A percentile compares a stretch with the other conserved stretches of the same genome.
Evolutionary conservation across 1,139 yeast genomes (phyloP).

Genomic region (Scheffersomyces titani): DNA sequence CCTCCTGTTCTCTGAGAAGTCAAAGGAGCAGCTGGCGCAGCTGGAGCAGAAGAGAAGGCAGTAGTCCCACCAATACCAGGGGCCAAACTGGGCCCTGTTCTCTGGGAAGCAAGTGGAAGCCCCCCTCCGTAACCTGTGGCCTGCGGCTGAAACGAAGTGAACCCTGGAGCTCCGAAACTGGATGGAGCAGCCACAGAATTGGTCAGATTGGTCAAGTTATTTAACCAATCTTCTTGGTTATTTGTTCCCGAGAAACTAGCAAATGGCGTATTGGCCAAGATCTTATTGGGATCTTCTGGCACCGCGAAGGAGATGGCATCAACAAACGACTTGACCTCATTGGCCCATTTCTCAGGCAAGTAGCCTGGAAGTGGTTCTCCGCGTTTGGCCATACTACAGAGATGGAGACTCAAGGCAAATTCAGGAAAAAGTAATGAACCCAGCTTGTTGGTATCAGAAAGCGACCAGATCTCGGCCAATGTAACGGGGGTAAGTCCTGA

Average conservation of each 20-base stretch:
- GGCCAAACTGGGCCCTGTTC: constrained; percentile 4
- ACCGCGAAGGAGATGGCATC: constrained; percentile 83
- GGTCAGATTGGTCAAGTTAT: not conserved
- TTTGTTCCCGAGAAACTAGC: constrained; percentile 27
- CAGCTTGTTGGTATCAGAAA: constrained; percentile 83
- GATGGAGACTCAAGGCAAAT: constrained; percentile 88
- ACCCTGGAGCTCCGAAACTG: constrained; percentile 15
- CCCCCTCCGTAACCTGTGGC: constrained; percentile 39
- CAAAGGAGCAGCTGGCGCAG: constrained; percentile 17
- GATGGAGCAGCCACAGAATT: constrained; percentile 16
- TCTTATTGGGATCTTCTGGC: constrained; percentile 56
- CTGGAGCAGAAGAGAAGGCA: constrained; percentile 2
- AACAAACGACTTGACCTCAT: constrained; percentile 85
- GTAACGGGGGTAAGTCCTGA: constrained; percentile 77
- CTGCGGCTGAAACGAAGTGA: constrained; percentile 35
- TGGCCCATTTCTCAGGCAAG: constrained; percentile 70
- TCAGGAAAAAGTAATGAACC: constrained; percentile 91
- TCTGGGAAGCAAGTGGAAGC: not conserved
- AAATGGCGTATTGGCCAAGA: constrained; percentile 50
- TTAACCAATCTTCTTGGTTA: constrained; percentile 30
- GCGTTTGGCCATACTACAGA: constrained; percentile 75
- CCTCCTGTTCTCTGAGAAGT: constrained; percentile 44
- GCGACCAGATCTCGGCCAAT: constrained; percentile 86
- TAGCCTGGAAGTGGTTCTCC: constrained; percentile 76
- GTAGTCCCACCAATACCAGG: constrained; percentile 5